Conservation (phyloP, 2,329 filamentous ascomycete genomes). For the Aspergillus sclerotialis region DNA sequence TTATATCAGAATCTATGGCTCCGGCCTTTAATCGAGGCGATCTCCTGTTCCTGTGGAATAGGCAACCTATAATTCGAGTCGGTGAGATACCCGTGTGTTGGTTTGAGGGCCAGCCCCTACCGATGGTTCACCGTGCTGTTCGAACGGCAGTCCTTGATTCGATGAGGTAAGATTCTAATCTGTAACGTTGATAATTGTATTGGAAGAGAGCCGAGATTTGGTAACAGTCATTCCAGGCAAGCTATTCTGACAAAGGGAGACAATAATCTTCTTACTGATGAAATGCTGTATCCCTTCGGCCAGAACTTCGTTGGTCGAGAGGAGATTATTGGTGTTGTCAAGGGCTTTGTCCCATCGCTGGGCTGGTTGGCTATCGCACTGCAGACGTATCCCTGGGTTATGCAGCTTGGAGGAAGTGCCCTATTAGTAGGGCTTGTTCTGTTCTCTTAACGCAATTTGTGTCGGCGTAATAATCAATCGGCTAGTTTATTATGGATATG, state of each 20-base stretch:
- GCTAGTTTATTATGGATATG: too few species aligned
- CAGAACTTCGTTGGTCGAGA: conserved; percentile 1
- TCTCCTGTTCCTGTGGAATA: conserved; percentile 4
- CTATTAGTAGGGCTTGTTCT: too few species aligned
- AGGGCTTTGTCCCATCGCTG: conserved; percentile 2
- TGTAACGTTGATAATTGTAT: background rate
- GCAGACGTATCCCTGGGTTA: too few species aligned
- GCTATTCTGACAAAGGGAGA: conserved; percentile 5
- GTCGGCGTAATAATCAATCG: too few species aligned
- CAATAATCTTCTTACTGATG: conserved; percentile 5
- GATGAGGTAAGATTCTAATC: background rate
- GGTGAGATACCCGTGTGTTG: conserved; percentile 4
- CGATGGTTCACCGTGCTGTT: conserved; percentile 4
- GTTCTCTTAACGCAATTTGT: too few species aligned
- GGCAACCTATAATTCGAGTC: background rate
- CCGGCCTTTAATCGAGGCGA: conserved; percentile 7
- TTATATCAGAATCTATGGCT: conserved; percentile 9
- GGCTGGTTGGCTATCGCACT: conserved; percentile 3
- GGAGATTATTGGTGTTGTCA: conserved; percentile 4
- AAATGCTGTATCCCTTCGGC: conserved; percentile 2
- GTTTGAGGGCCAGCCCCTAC: background rate
- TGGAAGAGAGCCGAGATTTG: background rate
- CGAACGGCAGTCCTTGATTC: conserved; percentile 1
- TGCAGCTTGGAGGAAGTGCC: too few species aligned
- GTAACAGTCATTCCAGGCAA: conserved; percentile 1